Base-by-base conservation (phyloP, 306 rosid species). In the Quercus rubra region DNA sequence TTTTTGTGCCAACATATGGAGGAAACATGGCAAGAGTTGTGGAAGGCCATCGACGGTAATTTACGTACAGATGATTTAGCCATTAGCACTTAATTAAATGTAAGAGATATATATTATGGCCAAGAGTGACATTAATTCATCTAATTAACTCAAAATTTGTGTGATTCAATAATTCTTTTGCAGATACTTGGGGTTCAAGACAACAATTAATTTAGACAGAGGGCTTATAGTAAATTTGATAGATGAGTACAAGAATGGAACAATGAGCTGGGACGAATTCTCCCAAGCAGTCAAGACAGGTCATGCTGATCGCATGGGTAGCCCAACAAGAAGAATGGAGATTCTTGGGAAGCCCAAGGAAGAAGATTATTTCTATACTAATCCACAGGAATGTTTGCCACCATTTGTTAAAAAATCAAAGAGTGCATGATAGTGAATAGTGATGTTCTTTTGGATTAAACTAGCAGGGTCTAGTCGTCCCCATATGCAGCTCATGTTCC, bases 1-100 rank as follows among this genome's bases (percentile, higher is more conserved):
- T 91, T n/a, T 95, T 93, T 51, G 76, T 95, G 80, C 99, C 98
- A 41, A 93, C 99, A 23, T 93, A 90, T 51, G 98, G 89, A 57
- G 97, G 99, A 66, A 95, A 95, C 91, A 95, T 95, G 97, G 99
- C 99, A 25, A 95, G 88, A 87, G 97, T 93, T 41, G 98, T 91
- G 1, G 97, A 90, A 89, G 99, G 99, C 78, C 97, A 93, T 79
- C 83, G 98, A 73, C 86, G 97, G 99, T 92, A 86, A 54, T 43
- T 62, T 57, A 81, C n/a, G 1, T 70, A 18, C 55, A 27, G 69
- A 28, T 31, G 3, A 10, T 70, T 9, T 59, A 43, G 69, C 63
- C 68, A 64, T 31, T 54, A 12, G 15, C 4, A 3, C 31, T 66
- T 17, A 58, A 7, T 7, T 19, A 23, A 23, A 23, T 23, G 15